Evolutionary conservation across 2,329 filamentous ascomycete genomes (phyloP).

Genomic region (Aspergillus eucalypticola): DNA sequence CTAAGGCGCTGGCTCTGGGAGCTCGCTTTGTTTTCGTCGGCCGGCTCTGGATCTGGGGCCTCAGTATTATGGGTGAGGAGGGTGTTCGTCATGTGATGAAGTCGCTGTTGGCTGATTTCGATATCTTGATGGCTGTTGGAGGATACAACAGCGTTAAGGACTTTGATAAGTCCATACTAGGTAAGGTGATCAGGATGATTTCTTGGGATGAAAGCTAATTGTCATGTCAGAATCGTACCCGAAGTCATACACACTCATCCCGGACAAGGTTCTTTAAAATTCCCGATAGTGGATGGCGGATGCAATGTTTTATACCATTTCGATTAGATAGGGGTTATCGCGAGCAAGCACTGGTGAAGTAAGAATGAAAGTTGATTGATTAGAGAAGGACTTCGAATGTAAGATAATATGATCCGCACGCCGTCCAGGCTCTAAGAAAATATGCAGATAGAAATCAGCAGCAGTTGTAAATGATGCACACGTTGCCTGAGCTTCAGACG

Average conservation of each 20-base stretch:
- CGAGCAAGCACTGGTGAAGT: background rate
- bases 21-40: constrained; percentile 65
- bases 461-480: background rate
- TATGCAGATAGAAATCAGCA: background rate
- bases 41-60: constrained; percentile 60
- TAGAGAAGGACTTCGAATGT: constrained; percentile 5
- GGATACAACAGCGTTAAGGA: constrained; percentile 57
- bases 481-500: background rate
- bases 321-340: background rate
- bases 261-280: constrained; percentile 31
- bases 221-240: constrained; percentile 43
- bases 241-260: constrained; percentile 43
- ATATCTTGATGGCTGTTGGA: constrained; percentile 62
- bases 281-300: background rate
- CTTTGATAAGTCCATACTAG: constrained; percentile 48
- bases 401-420: background rate
- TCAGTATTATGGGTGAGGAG: constrained; percentile 61
- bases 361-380: background rate
- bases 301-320: background rate
- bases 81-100: constrained; percentile 65
- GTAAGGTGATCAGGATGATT: constrained; percentile 15
- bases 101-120: constrained; percentile 61
- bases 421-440: background rate
- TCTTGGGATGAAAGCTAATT: background rate
- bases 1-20: constrained; percentile 63